Base-by-base conservation (phyloP, 2,329 filamentous ascomycete genomes). In the Ophiostoma montium region DNA sequence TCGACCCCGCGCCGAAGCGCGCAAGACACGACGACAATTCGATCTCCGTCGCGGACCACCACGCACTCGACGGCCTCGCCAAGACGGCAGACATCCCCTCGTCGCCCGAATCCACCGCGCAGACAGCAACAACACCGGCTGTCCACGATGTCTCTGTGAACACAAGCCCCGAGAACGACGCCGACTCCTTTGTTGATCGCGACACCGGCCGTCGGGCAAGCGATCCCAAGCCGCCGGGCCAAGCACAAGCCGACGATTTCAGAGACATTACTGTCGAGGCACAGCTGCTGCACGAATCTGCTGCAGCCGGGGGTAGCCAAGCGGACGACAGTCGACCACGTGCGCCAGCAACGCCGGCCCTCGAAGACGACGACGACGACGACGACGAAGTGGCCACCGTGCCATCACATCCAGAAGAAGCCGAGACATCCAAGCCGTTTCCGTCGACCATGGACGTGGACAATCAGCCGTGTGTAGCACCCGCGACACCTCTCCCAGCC, bases 161-260 rank as follows among this genome's bases (percentile, higher is more conserved):
- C 56, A 88, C 84, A 2, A 88, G 83, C 57, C 80, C 83, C 1
- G 83, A 84, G 49, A 76, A 82, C 49, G 82, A 87, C 45, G 72
- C 70, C 16, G 69, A 75, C 44, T 72, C 75, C 39, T 76, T 75
- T 56, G 62, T 69, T 15, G 70, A 79, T 52, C 70, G 70, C 53
- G 67, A 55, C 57, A 18, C 52, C 44, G 59, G 63, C 44, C 57
- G 61, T 43, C 57, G 55, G 9, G 58, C 59, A 12, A 60, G 54
- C 46, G 31, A 52, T 51, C 46, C 50, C n/a, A 48, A 52, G 27
- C 18, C 31, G 5, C 32, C 18, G 2, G 8, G 19, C 18, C 11
- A 48, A 2, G 47, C 33, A 15, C 11, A 48, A 2, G 47, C 33
- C 5, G 52, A 53, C 6, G 46, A 47, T 10, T 5, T 35, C 1